Base-by-base conservation (phyloP, 23 red algal species). In the Pyropia haitanensis region DNA sequence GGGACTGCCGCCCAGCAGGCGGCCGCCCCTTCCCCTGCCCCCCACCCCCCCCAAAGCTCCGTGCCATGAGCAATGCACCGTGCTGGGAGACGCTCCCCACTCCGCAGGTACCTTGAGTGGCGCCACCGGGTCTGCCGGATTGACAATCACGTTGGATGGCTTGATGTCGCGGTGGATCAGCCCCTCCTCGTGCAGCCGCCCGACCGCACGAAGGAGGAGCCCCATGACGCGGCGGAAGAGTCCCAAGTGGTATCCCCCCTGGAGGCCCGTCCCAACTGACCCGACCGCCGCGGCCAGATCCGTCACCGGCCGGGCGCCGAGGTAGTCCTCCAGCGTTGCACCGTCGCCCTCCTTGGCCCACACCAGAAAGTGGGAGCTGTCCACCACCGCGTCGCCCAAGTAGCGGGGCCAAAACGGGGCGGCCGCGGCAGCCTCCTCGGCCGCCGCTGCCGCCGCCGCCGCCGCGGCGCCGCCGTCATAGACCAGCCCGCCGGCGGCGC, bases 111-210 rank as follows among this genome's bases (percentile, higher is more conserved):
- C 63, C 70, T 85, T 76, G 9, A 62, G 69, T 7, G 26, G 19
- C 58, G 65, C 24, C 14, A 12, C 49, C 0, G 32, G 26, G 20
- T 17, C 44, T 5, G 60, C 0, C 8, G 53, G 34, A n/a, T 46
- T 79, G 14, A 85, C 79, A 23, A 92, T 52, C 12, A 92, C 55
- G 57, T 92, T 92, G 26, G 53, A 21, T 3, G 88, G 88, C 32
- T 92, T 92, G 33, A 92, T 66, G 25, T 92, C 88, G 2, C 88
- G 73, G 71, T 92, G 88, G 26, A 84, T 76, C 23, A 92, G 58
- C n/a, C 88, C 88, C 23, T 21, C 48, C 0, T 28, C 59, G 49
- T 92, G 88, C 58, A 92, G 56, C 54, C 84, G 73, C 1, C 30
- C 55, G 20, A 92, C 44, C 18, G 73, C 79, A 6, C 29, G 44